These are phyloP conservation scores for Globisporangium alternatum DNA, from an alignment of 352 stramenopile genomes.

Conservation along the genomic window DNA sequence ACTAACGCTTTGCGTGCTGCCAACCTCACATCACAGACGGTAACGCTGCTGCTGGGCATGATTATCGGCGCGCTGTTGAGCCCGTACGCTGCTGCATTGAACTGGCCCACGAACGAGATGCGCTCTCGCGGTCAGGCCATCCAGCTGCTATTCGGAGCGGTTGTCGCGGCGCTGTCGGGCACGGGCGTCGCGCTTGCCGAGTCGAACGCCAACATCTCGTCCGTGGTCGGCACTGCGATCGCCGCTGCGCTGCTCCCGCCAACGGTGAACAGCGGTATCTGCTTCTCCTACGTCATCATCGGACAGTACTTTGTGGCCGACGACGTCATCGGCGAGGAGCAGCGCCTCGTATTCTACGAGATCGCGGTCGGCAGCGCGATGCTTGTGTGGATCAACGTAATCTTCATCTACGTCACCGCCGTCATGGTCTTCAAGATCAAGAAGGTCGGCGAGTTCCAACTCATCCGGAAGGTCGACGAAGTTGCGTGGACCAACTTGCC, in stretches of 20 bases:
- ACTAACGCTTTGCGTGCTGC: neutral
- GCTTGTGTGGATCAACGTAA: conserved; percentile 86
- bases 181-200: conserved; percentile 77
- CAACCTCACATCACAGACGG: conserved; percentile 30
- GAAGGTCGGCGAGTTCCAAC: conserved; percentile 80
- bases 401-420: conserved; percentile 86
- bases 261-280: conserved; percentile 86
- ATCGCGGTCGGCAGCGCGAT: conserved; percentile 80
- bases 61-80: conserved; percentile 78
- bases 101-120: conserved; percentile 86
- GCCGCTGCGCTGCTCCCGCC: conserved; percentile 75
- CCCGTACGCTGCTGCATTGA: conserved; percentile 70
- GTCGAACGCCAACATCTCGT: conserved; percentile 87
- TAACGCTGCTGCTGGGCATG: conserved; percentile 77
- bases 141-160: conserved; percentile 74
- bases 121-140: conserved; percentile 71
- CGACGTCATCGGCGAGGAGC: conserved; percentile 75
- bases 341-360: conserved; percentile 85
- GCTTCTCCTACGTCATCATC: conserved; percentile 84
- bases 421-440: conserved; percentile 90
- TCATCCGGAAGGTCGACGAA: conserved; percentile 78
- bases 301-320: conserved; percentile 82
- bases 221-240: conserved; percentile 87
- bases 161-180: conserved; percentile 75
- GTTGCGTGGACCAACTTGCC: conserved; percentile 77